Base-by-base conservation (phyloP, 139 green algal species). In the Asterochloris erici region DNA sequence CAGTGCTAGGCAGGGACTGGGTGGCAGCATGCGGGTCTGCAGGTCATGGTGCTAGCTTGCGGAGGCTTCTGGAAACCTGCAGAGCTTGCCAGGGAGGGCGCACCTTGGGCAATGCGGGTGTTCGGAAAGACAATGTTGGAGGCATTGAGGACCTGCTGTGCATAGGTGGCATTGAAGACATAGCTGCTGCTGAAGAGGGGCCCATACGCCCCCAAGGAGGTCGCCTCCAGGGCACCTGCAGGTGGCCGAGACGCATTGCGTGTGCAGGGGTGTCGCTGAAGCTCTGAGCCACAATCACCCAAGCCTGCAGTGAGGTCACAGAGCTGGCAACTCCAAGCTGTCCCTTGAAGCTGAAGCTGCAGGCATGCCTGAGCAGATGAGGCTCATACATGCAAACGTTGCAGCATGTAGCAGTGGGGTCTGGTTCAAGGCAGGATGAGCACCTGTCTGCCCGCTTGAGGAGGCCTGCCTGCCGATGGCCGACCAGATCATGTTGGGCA, bases 401-500 rank as follows among this genome's bases (percentile, higher is more conserved):
- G 38, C 38, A 54, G 38, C 38, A 54, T 54, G 38, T 6, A 54
- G 38, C 38, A 54, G 38, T 54, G 6, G 38, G 38, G 38, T 54
- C 38, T 6, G 6, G 66, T 71, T 71, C 66, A 71, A n/a, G 38
- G 38, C 38, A 54, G 6, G 6, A 6, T 73, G 68, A 73, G 26
- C 24, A 21, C 68, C 15, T 77, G 13, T 61, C 69, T 19, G 69
- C 75, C 73, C 54, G 81, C 79, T 79, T 82, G 62, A 26, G 66
- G 19, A 21, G 1, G 17, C 19, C 2, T 64, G 21, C 13, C 78
- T 29, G 27, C 82, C 85, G 0, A 47, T 62, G 63, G 29, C 38
- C 79, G 74, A 85, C 27, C 82, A 78, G 16, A 83, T 70, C 62
- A 89, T 89, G 54, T 83, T 81, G 11, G 86, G 86, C 9, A 82